Evolutionary conservation across 371 early-diverging fungal genomes (phyloP).

Genomic region (Actinomortierella ambigua): DNA sequence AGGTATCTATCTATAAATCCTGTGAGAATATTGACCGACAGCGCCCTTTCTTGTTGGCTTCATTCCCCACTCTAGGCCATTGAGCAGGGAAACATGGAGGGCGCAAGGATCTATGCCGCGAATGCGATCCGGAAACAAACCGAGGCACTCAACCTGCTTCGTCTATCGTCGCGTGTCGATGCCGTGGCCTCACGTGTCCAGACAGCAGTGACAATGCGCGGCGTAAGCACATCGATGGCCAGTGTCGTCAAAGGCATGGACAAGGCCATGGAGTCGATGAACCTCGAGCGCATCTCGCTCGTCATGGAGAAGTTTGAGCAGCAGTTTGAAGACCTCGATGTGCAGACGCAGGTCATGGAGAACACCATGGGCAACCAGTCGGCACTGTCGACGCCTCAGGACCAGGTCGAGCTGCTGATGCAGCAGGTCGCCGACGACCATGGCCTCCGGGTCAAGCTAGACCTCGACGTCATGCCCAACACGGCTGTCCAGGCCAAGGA

Average conservation of each 20-base stretch:
- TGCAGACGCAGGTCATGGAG: conserved; percentile 93
- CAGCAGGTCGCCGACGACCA: conserved; percentile 95
- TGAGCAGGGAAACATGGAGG: conserved; percentile 92
- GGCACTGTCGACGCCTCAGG: conserved; percentile 85
- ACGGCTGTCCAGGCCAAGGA: conserved; percentile 21
- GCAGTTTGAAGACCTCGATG: conserved; percentile 94
- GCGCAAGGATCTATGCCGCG: conserved; percentile 92
- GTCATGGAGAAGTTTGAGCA: conserved; percentile 95
- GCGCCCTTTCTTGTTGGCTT: background rate
- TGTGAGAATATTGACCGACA: background rate
- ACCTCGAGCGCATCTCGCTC: conserved; percentile 89
- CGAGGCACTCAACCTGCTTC: conserved; percentile 86
- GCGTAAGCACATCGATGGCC: conserved; percentile 76
- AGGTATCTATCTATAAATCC: too few relatives aligned
- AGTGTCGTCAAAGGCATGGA: conserved; percentile 92
- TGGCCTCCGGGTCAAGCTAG: conserved; percentile 82
- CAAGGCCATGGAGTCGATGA: conserved; percentile 89
- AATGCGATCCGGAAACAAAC: conserved; percentile 98
- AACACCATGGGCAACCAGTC: conserved; percentile 87
- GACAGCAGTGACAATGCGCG: conserved; percentile 94
- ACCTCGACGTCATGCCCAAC: conserved; percentile 55
- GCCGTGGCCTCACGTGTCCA: conserved; percentile 92
- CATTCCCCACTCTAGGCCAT: conserved; percentile 68
- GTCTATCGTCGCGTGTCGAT: conserved; percentile 90
- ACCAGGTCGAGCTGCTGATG: conserved; percentile 91